Percentiles rank a stretch among this genome's conserved stretches.
Conservation (phyloP, 345 rosid genomes). For the Gossypium australe region DNA sequence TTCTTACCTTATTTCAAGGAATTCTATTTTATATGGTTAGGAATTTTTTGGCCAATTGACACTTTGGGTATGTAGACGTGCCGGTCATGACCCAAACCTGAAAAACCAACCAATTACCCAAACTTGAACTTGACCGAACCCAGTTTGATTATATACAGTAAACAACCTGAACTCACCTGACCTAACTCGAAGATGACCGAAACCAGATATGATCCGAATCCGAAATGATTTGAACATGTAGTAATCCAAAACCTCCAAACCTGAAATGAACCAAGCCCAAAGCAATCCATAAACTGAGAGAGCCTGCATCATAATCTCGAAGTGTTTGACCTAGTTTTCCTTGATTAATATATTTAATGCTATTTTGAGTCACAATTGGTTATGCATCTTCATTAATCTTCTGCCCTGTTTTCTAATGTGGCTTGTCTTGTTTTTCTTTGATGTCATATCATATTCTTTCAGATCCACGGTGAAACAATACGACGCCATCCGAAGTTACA, state of each 20-base stretch:
- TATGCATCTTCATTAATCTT: not conserved
- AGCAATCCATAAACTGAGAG: too few relatives aligned
- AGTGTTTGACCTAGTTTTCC: not conserved
- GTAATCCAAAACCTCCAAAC: not conserved
- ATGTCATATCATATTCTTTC: slow-evolving; percentile 15
- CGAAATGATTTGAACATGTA: not conserved
- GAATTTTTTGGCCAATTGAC: not conserved
- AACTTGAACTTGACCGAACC: too few relatives aligned
- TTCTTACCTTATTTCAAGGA: not conserved
- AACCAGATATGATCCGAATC: not conserved
- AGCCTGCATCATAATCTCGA: not conserved
- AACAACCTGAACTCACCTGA: not conserved
- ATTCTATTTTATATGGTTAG: not conserved
- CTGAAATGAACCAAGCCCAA: too few relatives aligned
- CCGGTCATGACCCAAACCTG: not conserved
- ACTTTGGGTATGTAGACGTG: not conserved
- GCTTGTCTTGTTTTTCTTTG: slow-evolving; percentile 5
- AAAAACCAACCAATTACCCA: not conserved
- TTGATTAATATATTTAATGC: not conserved
- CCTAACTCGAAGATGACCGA: not conserved
- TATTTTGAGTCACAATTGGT: not conserved
- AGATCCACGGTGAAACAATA: slow-evolving; percentile 91
- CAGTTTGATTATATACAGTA: too few relatives aligned
- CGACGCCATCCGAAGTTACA: slow-evolving; percentile 57
- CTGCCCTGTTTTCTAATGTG: not conserved